phyloP scores from a whole-genome alignment of 331 rosid genomes.

The Dryas integrifolia region DNA sequence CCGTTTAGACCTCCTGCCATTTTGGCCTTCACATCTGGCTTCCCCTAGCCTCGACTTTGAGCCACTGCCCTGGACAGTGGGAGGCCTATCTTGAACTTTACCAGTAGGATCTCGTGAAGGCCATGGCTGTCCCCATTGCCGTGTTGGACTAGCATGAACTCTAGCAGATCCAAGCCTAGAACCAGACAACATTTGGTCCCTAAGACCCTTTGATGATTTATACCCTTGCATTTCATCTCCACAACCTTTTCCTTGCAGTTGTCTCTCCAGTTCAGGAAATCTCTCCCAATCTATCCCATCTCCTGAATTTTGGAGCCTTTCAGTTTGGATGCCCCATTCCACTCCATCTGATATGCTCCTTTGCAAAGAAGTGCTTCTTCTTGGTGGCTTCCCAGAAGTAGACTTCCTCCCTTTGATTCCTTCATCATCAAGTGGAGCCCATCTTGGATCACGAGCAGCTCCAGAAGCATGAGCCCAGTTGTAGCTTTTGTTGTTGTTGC shows the following conservation, averaged over 20 bases:
- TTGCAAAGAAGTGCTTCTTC: constrained; percentile 75
- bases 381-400: constrained; percentile 62
- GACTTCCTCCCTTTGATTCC: constrained; percentile 58
- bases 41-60: constrained; percentile 75
- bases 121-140: constrained; percentile 73
- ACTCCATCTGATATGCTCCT: constrained; percentile 91
- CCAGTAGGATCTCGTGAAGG: constrained; percentile 54
- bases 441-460: constrained; percentile 53
- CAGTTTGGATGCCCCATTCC: constrained; percentile 64
- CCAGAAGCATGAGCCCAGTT: constrained; percentile 65
- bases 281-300: constrained; percentile 78
- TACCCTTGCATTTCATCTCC: constrained; percentile 60
- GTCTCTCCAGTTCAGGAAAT: constrained; percentile 66
- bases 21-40: constrained; percentile 53
- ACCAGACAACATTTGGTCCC: constrained; percentile 68
- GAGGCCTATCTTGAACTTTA: constrained; percentile 53
- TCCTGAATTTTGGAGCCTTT: constrained; percentile 59
- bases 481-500: constrained; percentile 66
- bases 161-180: constrained; percentile 57
- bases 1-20: constrained; percentile 60
- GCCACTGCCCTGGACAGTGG: constrained; percentile 47
- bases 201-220: constrained; percentile 67
- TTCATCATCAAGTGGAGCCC: constrained; percentile 52
- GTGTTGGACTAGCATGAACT: constrained; percentile 69
- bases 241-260: constrained; percentile 53